Percentiles rank a stretch among this genome's conserved stretches.
Evolutionary conservation across 1,284 basidiomycete genomes (phyloP).

Genomic region (Cystobasidium slooffiae): DNA sequence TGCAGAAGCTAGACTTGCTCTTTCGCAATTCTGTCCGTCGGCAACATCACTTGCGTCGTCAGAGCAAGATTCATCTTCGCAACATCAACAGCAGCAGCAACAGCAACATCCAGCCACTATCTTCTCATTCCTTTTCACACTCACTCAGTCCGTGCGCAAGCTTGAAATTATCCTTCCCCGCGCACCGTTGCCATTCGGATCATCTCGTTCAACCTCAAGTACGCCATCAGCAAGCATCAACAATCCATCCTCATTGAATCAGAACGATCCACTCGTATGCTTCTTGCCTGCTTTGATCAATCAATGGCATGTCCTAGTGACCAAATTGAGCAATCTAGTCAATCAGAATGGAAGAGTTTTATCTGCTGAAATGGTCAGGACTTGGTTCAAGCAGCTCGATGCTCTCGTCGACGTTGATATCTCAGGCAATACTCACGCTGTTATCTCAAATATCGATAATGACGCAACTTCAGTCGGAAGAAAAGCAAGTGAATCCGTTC

Average conservation of each 20-base stretch:
- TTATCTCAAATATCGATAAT: neutral
- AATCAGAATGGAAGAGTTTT: conserved; percentile 49
- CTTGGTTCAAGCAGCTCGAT: conserved; percentile 50
- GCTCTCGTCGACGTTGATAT: conserved; percentile 39
- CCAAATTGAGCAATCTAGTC: conserved; percentile 46
- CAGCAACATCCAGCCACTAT: conserved; percentile 50
- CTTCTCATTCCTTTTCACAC: conserved; percentile 49
- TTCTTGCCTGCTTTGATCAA: conserved; percentile 49
- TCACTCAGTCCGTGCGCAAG: conserved; percentile 42
- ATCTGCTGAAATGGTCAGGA: conserved; percentile 42
- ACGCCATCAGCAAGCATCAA: conserved; percentile 27
- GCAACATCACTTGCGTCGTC: neutral
- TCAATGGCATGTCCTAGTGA: conserved; percentile 51
- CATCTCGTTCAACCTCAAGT: neutral
- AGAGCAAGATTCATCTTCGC: conserved; percentile 11
- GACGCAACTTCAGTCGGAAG: conserved; percentile 33
- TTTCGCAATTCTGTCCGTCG: conserved; percentile 41
- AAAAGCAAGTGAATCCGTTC: conserved; percentile 48
- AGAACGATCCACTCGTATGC: conserved; percentile 33
- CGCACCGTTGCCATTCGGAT: conserved; percentile 26
- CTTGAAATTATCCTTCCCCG: conserved; percentile 42
- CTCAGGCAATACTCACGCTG: neutral
- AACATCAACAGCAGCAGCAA: conserved; percentile 23
- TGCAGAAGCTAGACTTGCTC: conserved; percentile 43
- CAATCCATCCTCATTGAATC: conserved; percentile 42